Conservation (phyloP, 768 basidiomycete genomes). For the Cystobasidium ongulense region DNA sequence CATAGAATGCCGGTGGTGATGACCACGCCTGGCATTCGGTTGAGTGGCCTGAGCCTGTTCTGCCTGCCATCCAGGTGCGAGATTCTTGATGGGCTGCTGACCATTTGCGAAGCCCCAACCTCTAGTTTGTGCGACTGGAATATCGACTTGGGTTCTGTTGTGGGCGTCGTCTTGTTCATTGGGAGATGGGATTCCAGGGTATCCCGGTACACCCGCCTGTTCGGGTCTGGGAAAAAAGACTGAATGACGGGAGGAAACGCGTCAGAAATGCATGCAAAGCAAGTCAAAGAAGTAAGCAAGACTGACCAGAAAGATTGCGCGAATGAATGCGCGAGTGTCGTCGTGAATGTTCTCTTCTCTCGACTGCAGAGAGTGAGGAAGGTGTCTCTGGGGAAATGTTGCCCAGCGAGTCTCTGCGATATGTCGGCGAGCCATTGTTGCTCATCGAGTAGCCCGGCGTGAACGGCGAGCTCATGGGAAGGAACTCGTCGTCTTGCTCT, state of each 20-base stretch:
- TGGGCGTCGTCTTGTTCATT: background rate
- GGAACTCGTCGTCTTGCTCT: slow-evolving; percentile 31
- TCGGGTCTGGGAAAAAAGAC: slow-evolving; percentile 43
- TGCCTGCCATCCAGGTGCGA: background rate
- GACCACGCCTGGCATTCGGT: slow-evolving; percentile 33
- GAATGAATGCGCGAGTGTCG: slow-evolving; percentile 40
- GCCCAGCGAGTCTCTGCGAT: background rate
- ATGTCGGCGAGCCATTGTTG: background rate
- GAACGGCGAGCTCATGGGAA: slow-evolving; percentile 17
- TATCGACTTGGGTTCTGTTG: background rate
- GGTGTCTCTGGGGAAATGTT: background rate
- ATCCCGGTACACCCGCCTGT: slow-evolving; percentile 24
- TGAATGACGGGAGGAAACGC: slow-evolving; percentile 19
- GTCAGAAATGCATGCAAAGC: slow-evolving; percentile 35
- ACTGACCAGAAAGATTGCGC: slow-evolving; percentile 35
- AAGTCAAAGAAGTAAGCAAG: background rate
- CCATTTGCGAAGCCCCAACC: slow-evolving; percentile 27
- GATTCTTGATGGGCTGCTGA: background rate
- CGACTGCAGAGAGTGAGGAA: background rate
- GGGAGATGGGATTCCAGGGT: background rate
- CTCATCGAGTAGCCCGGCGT: slow-evolving; percentile 8
- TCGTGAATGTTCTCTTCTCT: slow-evolving; percentile 31
- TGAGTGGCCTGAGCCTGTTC: background rate
- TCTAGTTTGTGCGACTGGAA: slow-evolving; percentile 18
- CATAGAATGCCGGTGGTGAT: slow-evolving; percentile 42